Base-by-base conservation (phyloP, 306 rosid genomes). In the Cucumis cinereus region DNA sequence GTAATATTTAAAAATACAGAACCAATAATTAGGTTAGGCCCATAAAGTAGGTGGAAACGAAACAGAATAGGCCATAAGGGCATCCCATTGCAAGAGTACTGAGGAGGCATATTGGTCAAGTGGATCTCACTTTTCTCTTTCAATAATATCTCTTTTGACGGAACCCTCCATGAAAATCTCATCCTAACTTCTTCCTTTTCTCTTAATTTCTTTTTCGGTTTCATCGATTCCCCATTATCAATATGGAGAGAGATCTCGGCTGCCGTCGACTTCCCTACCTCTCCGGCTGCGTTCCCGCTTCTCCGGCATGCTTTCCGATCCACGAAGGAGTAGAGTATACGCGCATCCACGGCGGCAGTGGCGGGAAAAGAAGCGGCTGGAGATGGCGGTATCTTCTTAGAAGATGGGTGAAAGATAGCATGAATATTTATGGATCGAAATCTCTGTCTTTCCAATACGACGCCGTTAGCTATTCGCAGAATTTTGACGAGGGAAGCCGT, bases 401-500 rank as follows among this genome's bases (percentile, higher is more conserved):
- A 78, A 87, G 77, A 78, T 71, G 91, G 77, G 52, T 85, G 67
- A 87, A 83, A 38, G 86, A 87, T 17, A 78, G 92, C 35, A 88
- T 80, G 81, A 74, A 52, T 75, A 41, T 84, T 22, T 76, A 79
- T 43, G 84, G 87, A 41, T 78, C 88, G 40, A 87, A 87, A 71
- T 75, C 90, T 30, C 19, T 72, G 8, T 89, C 96, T 8, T 92
- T 92, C 77, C 90, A 87, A 28, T 92, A 92, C n/a, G 98, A 92
- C 73, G 91, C 94, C 41, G 86, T 89, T 59, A 92, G 98, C 55
- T 92, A 92, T 59, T 85, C 92, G 1, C 94, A 86, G 83, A 92
- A 92, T 79, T 92, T 92, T 14, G 96, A 90, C 33, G 98, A 92
- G 1, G 96, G 93, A 2, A 92, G 93, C n/a, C 59, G 71, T 76